Conservation (phyloP, 371 early-diverging fungal genomes). For the Apophysomyces trapeziformis region DNA sequence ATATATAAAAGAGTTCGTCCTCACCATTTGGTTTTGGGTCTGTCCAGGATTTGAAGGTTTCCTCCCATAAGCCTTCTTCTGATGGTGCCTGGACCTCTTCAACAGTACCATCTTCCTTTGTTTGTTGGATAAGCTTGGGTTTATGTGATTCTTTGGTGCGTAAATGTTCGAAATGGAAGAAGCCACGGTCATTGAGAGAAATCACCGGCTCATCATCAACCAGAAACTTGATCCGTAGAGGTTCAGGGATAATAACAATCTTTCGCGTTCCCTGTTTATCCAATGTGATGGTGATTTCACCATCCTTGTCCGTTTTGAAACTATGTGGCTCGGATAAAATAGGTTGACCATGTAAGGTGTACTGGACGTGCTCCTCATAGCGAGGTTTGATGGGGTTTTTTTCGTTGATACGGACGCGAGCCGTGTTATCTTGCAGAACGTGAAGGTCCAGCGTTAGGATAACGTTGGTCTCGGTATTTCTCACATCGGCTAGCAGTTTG, state of each 20-base stretch:
- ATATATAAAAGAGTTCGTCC: background rate
- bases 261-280: slow-evolving; percentile 29
- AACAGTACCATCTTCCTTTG: slow-evolving; percentile 40
- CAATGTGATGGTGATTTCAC: slow-evolving; percentile 21
- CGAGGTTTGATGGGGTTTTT: slow-evolving; percentile 68
- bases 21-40: slow-evolving; percentile 92
- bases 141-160: slow-evolving; percentile 65
- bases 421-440: slow-evolving; percentile 61
- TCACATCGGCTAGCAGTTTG: slow-evolving; percentile 60
- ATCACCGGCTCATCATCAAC: slow-evolving; percentile 66
- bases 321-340: slow-evolving; percentile 28
- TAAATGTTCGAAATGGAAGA: slow-evolving; percentile 86
- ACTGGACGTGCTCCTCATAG: slow-evolving; percentile 70
- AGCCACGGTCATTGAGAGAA: slow-evolving; percentile 81
- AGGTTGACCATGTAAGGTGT: slow-evolving; percentile 59
- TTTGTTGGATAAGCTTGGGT: slow-evolving; percentile 48
- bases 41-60: slow-evolving; percentile 82
- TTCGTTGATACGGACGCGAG: slow-evolving; percentile 75
- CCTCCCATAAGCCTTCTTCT: slow-evolving; percentile 82
- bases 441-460: slow-evolving; percentile 53
- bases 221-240: slow-evolving; percentile 71
- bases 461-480: slow-evolving; percentile 57
- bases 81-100: slow-evolving; percentile 51
- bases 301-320: slow-evolving; percentile 14
- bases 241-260: slow-evolving; percentile 59